A percentile compares a stretch with the other conserved stretches of the same genome.
phyloP scores from a whole-genome alignment of 169 alveolate genomes.

The Condylostoma magnum region DNA sequence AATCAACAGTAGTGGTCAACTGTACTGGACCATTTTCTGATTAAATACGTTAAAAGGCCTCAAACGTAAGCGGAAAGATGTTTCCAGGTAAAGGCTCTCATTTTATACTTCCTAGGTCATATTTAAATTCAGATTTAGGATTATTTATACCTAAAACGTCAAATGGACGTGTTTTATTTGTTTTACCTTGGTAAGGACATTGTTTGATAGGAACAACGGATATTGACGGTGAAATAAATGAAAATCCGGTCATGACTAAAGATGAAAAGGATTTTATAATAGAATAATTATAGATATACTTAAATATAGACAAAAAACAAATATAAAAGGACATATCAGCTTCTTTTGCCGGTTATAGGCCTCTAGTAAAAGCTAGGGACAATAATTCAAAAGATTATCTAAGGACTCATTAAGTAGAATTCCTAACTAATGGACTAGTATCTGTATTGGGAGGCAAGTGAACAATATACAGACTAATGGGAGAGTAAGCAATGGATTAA shows the following conservation, averaged over 20 bases:
- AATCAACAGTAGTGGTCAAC: constrained; percentile 87
- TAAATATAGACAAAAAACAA: constrained; percentile 52
- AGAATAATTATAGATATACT: constrained; percentile 67
- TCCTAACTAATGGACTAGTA: constrained; percentile 80
- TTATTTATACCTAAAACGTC: constrained; percentile 88
- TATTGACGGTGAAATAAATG: constrained; percentile 64
- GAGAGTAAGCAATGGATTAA: constrained; percentile 79
- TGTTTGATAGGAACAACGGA: constrained; percentile 92
- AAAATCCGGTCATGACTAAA: constrained; percentile 58
- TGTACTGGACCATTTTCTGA: constrained; percentile 76
- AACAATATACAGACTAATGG: constrained; percentile 94
- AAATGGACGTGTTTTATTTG: constrained; percentile 92
- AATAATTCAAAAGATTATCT: constrained; percentile 76
- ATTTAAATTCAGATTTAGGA: constrained; percentile 81
- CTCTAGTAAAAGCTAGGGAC: neutral
- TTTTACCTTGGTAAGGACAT: constrained; percentile 84
- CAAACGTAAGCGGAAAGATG: constrained; percentile 14
- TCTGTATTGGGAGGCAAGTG: constrained; percentile 95
- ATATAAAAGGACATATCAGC: constrained; percentile 33
- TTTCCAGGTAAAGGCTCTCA: constrained; percentile 71
- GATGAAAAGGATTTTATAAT: constrained; percentile 81
- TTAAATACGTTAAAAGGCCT: constrained; percentile 34
- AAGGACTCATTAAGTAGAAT: constrained; percentile 89
- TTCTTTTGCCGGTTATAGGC: constrained; percentile 24
- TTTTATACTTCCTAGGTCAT: constrained; percentile 68